These are phyloP conservation scores for Euphorbia pulcherrima DNA, from an alignment of 345 rosid species.

Conservation along the genomic window DNA sequence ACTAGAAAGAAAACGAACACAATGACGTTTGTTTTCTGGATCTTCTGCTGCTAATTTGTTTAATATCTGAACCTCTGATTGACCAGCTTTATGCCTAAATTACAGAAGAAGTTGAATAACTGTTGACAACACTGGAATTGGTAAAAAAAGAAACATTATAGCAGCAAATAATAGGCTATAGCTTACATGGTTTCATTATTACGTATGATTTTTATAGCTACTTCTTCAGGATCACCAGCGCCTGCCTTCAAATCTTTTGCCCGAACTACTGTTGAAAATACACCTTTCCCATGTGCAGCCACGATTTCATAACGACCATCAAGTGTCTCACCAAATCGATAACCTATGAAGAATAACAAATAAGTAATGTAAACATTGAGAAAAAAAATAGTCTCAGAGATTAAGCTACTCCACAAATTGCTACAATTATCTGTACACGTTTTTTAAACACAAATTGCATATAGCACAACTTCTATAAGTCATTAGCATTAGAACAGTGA, in stretches of 20 bases:
- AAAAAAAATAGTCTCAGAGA: background rate
- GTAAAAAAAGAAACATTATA: background rate
- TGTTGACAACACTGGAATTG: background rate
- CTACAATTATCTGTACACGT: background rate
- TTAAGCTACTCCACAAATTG: background rate
- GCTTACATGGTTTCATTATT: conserved; percentile 91
- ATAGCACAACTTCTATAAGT: background rate
- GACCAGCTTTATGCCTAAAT: conserved; percentile 91
- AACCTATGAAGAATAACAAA: conserved; percentile 43
- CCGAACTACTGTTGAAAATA: conserved; percentile 91
- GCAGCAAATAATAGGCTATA: conserved; percentile 28
- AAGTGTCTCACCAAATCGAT: conserved; percentile 89
- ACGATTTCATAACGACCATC: conserved; percentile 92
- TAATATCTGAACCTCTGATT: conserved; percentile 80
- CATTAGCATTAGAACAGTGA: background rate
- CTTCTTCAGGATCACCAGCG: conserved; percentile 67
- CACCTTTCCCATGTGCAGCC: conserved; percentile 98
- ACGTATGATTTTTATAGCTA: conserved; percentile 92
- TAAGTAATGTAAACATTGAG: background rate
- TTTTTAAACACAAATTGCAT: background rate
- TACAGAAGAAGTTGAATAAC: conserved; percentile 12
- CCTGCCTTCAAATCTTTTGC: conserved; percentile 83
- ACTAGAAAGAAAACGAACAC: conserved; percentile 85
- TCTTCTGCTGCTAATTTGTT: conserved; percentile 92
- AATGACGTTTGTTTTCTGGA: conserved; percentile 86